Conservation (phyloP, 1,139 yeast genomes). For the Spathaspora sp. region DNA sequence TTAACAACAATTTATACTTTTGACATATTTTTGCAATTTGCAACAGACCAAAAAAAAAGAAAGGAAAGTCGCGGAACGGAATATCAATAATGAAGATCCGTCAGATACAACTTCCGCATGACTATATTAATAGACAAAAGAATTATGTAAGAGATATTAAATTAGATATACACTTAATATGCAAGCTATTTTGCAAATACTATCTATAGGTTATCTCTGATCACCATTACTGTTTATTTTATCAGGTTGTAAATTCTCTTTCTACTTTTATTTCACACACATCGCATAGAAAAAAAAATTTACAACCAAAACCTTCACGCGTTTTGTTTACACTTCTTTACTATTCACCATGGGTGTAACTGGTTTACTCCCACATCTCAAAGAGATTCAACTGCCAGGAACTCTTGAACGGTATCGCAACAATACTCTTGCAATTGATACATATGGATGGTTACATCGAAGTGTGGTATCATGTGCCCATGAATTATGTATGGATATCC, state of each 20-base stretch:
- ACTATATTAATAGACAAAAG: no score
- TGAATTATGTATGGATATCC: constrained; percentile 71
- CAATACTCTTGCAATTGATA: constrained; percentile 83
- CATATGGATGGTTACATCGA: constrained; percentile 95
- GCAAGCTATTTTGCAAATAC: no score
- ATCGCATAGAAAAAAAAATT: neutral
- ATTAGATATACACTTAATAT: no score
- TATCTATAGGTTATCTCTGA: no score
- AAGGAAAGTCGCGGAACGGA: neutral
- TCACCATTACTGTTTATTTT: no score
- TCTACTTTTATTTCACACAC: no score
- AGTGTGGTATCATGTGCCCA: constrained; percentile 82
- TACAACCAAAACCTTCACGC: neutral
- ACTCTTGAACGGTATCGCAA: constrained; percentile 66
- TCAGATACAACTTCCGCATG: neutral
- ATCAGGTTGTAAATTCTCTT: no score
- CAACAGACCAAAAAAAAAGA: neutral
- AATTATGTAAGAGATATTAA: no score
- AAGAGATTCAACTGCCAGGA: constrained; percentile 64
- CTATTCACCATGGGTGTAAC: constrained; percentile 78
- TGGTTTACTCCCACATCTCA: constrained; percentile 74
- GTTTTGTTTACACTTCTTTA: neutral
- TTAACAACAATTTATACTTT: neutral
- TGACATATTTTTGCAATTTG: neutral
- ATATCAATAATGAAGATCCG: neutral